Percentiles rank a stretch among this genome's conserved stretches.
Evolutionary conservation across 306 rosid species (phyloP).

Genomic region (Quercus gilva): DNA sequence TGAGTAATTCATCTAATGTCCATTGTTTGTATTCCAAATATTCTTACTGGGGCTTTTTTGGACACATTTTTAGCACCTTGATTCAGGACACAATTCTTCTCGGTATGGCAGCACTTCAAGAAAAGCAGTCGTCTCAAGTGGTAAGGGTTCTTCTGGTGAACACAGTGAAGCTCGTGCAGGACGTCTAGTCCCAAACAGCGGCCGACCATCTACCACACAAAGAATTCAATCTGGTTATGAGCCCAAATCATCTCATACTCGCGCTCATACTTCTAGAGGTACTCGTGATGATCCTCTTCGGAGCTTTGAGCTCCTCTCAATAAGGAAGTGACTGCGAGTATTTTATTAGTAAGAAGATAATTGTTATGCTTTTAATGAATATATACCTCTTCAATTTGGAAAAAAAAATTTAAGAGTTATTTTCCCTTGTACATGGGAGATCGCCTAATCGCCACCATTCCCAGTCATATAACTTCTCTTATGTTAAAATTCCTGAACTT

Average conservation of each 20-base stretch:
- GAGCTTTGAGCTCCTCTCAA: constrained; percentile 80
- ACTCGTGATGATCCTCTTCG: constrained; percentile 76
- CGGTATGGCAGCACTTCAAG: constrained; percentile 91
- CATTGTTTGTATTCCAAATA: background rate
- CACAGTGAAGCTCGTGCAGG: constrained; percentile 56
- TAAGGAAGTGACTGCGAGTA: constrained; percentile 57
- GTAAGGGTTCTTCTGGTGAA: constrained; percentile 74
- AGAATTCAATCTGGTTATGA: constrained; percentile 53
- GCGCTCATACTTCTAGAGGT: constrained; percentile 48
- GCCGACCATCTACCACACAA: constrained; percentile 57
- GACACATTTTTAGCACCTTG: constrained; percentile 52
- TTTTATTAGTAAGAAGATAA: background rate
- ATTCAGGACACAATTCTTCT: constrained; percentile 55
- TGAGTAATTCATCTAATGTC: background rate
- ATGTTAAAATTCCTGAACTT: constrained; percentile 20
- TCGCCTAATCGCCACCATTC: constrained; percentile 17
- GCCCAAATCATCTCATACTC: constrained; percentile 49
- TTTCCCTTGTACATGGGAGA: constrained; percentile 37
- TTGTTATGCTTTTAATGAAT: constrained; percentile 19
- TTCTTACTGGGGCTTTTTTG: constrained; percentile 10
- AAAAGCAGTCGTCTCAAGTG: constrained; percentile 55
- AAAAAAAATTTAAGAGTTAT: constrained; percentile 15
- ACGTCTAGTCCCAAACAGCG: constrained; percentile 44
- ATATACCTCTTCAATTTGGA: constrained; percentile 20
- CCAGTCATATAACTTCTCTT: constrained; percentile 22